phyloP scores from a whole-genome alignment of 2,329 filamentous ascomycete genomes.

The Zasmidium citrigriseum region DNA sequence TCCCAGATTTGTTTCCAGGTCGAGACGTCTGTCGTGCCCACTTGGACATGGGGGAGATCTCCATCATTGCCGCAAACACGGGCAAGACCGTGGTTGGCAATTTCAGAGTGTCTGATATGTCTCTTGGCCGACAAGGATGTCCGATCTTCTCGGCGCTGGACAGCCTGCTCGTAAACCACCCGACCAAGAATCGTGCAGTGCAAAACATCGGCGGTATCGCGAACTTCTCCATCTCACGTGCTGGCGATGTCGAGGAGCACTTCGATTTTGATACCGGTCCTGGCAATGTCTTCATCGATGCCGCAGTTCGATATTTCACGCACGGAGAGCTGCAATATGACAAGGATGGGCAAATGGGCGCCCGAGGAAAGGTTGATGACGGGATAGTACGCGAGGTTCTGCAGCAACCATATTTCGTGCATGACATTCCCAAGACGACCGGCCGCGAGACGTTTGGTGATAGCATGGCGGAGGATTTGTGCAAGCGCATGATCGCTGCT shows the following conservation, averaged over 20 bases:
- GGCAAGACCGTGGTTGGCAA: constrained; percentile 26
- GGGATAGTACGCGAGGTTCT: constrained; percentile 24
- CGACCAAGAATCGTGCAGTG: constrained; percentile 25
- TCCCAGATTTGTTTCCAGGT: constrained; percentile 20
- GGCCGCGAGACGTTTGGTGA: constrained; percentile 26
- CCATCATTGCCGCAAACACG: constrained; percentile 28
- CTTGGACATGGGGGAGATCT: constrained; percentile 24
- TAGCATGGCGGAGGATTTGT: constrained; percentile 21
- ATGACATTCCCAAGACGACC: constrained; percentile 27
- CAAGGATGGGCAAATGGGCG: constrained; percentile 23
- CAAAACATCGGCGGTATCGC: constrained; percentile 30
- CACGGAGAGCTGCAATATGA: constrained; percentile 25
- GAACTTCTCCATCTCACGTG: constrained; percentile 29
- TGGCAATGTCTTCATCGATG: constrained; percentile 30
- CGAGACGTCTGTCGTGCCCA: constrained; percentile 23
- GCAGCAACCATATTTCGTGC: constrained; percentile 20
- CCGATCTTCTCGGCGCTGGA: constrained; percentile 29
- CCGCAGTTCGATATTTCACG: constrained; percentile 26
- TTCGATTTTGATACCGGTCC: constrained; percentile 21
- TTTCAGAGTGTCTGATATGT: constrained; percentile 29
- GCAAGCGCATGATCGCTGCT: constrained; percentile 14
- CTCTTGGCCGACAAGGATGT: constrained; percentile 28
- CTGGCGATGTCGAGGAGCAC: constrained; percentile 17
- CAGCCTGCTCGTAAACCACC: constrained; percentile 16
- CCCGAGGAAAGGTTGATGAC: constrained; percentile 24